Evolutionary conservation across 2,329 filamentous ascomycete species (phyloP).

Genomic region (Fusarium sp.): DNA sequence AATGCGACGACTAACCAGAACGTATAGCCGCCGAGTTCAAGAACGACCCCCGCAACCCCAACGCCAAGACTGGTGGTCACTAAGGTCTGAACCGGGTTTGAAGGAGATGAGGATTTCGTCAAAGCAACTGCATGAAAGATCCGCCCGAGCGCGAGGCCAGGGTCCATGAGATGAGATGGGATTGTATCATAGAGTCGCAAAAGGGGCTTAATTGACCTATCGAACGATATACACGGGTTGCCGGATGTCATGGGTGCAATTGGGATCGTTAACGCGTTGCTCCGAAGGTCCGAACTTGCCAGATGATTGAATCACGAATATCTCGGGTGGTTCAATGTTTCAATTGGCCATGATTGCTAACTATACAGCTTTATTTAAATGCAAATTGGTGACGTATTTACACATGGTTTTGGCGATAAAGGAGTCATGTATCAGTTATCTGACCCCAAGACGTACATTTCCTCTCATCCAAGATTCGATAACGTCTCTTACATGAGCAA

Average conservation of each 20-base stretch:
- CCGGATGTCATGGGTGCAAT: constrained; percentile 1
- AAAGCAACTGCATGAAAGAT: constrained; percentile 44
- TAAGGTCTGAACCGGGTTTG: constrained; percentile 52
- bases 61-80: constrained; percentile 62
- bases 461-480: not conserved
- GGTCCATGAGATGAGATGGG: constrained; percentile 46
- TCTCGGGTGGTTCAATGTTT: not conserved
- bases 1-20: constrained; percentile 43
- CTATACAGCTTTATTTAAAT: not conserved
- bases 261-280: constrained; percentile 1
- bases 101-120: constrained; percentile 39
- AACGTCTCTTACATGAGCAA: too few species aligned
- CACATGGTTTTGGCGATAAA: not conserved
- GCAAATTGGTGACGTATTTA: not conserved
- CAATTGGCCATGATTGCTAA: not conserved
- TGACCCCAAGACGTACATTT: not conserved
- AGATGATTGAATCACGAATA: not conserved
- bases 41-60: constrained; percentile 94
- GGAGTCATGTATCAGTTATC: not conserved
- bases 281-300: constrained; percentile 12
- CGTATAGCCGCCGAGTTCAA: constrained; percentile 88
- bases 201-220: constrained; percentile 51
- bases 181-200: constrained; percentile 59
- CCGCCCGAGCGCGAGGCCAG: constrained; percentile 39
- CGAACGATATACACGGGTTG: constrained; percentile 33